These are phyloP conservation scores for Dothideomycetes sp. DNA, from an alignment of 2,329 filamentous ascomycete species.

Conservation along the genomic window DNA sequence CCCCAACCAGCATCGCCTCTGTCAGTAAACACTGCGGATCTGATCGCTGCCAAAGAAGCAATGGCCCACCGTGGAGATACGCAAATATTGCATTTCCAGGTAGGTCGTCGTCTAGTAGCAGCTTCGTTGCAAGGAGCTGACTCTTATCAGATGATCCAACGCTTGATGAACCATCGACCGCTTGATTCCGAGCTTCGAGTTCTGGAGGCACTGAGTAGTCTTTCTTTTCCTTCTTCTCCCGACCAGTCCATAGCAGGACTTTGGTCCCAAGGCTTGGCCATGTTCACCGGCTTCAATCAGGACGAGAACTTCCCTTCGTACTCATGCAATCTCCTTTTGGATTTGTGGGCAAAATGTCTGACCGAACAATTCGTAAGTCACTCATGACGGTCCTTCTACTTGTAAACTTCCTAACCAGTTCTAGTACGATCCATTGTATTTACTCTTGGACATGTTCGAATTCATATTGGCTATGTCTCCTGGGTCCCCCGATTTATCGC, in stretches of 20 bases:
- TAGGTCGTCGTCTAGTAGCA: neutral
- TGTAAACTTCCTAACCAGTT: neutral
- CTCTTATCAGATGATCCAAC: slow-evolving; percentile 37
- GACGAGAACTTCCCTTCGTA: slow-evolving; percentile 50
- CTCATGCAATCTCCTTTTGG: slow-evolving; percentile 55
- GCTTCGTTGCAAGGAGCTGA: slow-evolving; percentile 9
- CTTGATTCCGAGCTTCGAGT: slow-evolving; percentile 49
- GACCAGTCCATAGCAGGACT: slow-evolving; percentile 54
- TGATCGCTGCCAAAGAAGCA: neutral
- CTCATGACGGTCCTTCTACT: neutral
- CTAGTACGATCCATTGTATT: slow-evolving; percentile 53
- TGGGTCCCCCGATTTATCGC: slow-evolving; percentile 47
- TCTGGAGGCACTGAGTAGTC: slow-evolving; percentile 58
- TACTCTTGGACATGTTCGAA: slow-evolving; percentile 55
- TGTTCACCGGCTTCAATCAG: slow-evolving; percentile 41
- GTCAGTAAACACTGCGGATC: slow-evolving; percentile 2
- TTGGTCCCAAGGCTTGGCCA: slow-evolving; percentile 58
- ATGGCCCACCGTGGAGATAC: neutral
- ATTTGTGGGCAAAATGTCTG: slow-evolving; percentile 60
- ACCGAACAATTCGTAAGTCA: slow-evolving; percentile 39
- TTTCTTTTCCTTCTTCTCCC: slow-evolving; percentile 56
- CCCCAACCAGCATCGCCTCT: slow-evolving; percentile 3
- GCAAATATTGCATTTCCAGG: slow-evolving; percentile 6
- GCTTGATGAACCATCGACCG: slow-evolving; percentile 54
- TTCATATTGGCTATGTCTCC: slow-evolving; percentile 57